Base-by-base conservation (phyloP, 768 basidiomycete genomes). In the Fistulinella prunicolor region DNA sequence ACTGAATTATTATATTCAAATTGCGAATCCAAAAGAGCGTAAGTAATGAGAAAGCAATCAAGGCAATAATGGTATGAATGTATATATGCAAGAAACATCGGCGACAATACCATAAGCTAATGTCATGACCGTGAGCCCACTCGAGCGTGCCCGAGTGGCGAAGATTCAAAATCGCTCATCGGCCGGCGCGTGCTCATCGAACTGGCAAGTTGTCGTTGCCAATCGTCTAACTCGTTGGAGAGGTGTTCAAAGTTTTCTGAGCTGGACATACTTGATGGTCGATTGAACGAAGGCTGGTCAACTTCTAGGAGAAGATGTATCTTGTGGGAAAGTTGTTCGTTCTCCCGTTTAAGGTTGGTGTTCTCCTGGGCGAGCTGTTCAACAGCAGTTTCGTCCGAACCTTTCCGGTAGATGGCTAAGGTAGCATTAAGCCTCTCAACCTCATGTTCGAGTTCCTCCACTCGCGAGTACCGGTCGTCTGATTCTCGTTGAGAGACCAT, bases 241-340 rank as follows among this genome's bases (percentile, higher is more conserved):
- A 90, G 80, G 54, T 86, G 76, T 62, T 88, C 86, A 55, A 88
- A 88, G 62, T 89, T 88, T 59, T 92, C 90, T 17, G 86, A 89
- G 69, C 89, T 91, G 26, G 89, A 86, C 49, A 80, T 82, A 61
- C 89, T 92, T 39, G 76, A 73, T 36, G 83, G 81, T 26, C 79
- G 79, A 24, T 82, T 82, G 59, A 85, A 90, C 3, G 79, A 72
- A 19, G 86, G 80, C 56, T 88, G 86, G 58, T 92, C 89, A 37
- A 89, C 90, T 59, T 93, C 90, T 44, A 95, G 79, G 14, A 95
- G 75, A 39, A 94, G 77, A 47, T 83, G 87, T 57, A 95, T 92
- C 76, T 92, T 93, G 65, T 90, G 89, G n/a, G 86, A 85, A 37
- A 94, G 78, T 57, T 92, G 84, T 61, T 89, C 86, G 65, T 94